Evolutionary conservation across 768 basidiomycete genomes (phyloP).

Genomic region (Daedaleopsis sinensis): DNA sequence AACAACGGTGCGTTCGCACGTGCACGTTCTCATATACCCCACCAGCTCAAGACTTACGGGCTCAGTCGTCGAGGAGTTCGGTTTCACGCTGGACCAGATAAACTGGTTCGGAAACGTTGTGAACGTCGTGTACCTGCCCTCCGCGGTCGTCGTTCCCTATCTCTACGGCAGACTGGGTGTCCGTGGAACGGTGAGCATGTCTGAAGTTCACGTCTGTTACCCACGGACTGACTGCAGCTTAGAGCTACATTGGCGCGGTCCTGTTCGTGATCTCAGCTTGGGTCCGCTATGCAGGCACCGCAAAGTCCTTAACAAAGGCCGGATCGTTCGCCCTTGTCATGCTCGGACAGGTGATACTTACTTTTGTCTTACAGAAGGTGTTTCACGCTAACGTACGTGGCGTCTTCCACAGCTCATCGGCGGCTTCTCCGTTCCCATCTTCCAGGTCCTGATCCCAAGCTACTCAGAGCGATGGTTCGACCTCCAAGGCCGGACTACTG

Average conservation of each 20-base stretch:
- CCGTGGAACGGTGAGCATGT: slow-evolving; percentile 55
- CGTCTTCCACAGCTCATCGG: slow-evolving; percentile 53
- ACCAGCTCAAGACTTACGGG: neutral
- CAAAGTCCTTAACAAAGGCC: slow-evolving; percentile 48
- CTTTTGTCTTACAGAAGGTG: neutral
- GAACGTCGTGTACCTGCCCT: slow-evolving; percentile 62
- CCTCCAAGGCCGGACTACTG: slow-evolving; percentile 73
- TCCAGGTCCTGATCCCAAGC: slow-evolving; percentile 76
- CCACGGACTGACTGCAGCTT: neutral
- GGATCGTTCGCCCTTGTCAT: slow-evolving; percentile 70
- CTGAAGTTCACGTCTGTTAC: neutral
- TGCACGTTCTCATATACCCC: neutral
- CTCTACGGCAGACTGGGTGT: slow-evolving; percentile 63
- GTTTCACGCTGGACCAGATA: slow-evolving; percentile 71
- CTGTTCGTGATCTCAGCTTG: slow-evolving; percentile 68
- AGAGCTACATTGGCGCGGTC: slow-evolving; percentile 66
- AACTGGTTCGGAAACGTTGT: slow-evolving; percentile 83
- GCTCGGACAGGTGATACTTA: slow-evolving; percentile 62
- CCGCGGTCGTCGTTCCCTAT: slow-evolving; percentile 61
- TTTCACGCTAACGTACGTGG: neutral
- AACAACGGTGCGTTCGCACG: slow-evolving; percentile 52
- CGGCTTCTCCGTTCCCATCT: slow-evolving; percentile 69
- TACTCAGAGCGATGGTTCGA: slow-evolving; percentile 89
- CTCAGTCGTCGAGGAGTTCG: slow-evolving; percentile 62
- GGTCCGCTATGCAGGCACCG: slow-evolving; percentile 79